Evolutionary conservation across 257 asterid genomes (phyloP), one percentile per base, ranked within the genome.

Genomic region (Salvia hispanica): DNA sequence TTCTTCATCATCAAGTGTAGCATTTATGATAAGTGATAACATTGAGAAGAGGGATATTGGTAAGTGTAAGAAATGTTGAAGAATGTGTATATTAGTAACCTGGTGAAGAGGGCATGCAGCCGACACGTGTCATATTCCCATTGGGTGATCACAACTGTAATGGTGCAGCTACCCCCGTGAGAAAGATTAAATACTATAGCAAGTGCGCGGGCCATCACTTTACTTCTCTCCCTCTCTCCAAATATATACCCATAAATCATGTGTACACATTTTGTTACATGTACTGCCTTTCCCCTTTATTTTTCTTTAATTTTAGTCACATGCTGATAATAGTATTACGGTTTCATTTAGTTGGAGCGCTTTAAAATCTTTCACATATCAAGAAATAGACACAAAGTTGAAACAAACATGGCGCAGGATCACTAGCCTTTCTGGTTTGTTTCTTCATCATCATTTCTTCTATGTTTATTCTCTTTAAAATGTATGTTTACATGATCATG

Each of bases 141-240:
- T 70, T 78, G 82, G 80, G 21, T 6, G 57, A 10, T 4, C 62
- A 50, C 79, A 77, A 65, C 80, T 78, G 83, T 70, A 64, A 53
- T 70, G 54, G 53, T 18, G 65, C 70, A 76, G 64, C 82, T 65
- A 70, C 78, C 77, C 84, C 84, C 93, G 96, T 87, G 95, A 84
- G 77, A 67, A 62, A 65, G 90, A 81, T 84, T 81, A 87, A 89
- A 87, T 85, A 78, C 83, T 56, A 83, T 91, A 86, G 90, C 86
- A 73, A 79, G 74, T 69, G 64, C 77, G 81, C 87, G 83, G 86
- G 77, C 76, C 77, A 68, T 74, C 76, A 76, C 72, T 85, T 25
- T 77, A 25, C 31, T 64, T 48, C 42, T 44, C 51, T 62, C 72
- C 21, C 74, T 2, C 15, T 14, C 39, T 44, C 44, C 6, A 52